Evolutionary conservation across 371 early-diverging fungal species (phyloP).

Genomic region (Parasitella parasitica): DNA sequence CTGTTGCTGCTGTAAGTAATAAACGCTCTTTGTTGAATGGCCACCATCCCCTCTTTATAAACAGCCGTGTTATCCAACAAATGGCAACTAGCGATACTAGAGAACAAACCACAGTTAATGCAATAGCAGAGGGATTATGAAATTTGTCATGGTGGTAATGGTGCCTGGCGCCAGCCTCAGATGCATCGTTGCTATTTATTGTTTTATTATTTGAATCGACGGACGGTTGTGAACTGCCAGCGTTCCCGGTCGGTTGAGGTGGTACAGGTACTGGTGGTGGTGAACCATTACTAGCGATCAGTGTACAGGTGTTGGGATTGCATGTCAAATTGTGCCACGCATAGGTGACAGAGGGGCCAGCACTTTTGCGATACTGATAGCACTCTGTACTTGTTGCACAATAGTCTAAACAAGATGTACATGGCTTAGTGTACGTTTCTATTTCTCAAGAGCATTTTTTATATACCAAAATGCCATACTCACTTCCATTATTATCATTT

Average conservation of each 20-base stretch:
- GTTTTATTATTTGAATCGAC: not conserved
- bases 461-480: too few species aligned
- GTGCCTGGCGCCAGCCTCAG: not conserved
- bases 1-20: not conserved
- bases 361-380: constrained; percentile 37
- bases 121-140: constrained; percentile 31
- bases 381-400: constrained; percentile 46
- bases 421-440: too few species aligned
- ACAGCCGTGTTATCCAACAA: constrained; percentile 16
- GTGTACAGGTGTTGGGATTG: constrained; percentile 30
- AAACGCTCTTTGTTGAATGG: not conserved
- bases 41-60: constrained; percentile 15
- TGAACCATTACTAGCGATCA: constrained; percentile 18
- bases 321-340: constrained; percentile 46
- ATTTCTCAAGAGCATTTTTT: too few species aligned
- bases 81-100: constrained; percentile 21
- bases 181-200: not conserved
- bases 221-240: not conserved
- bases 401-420: constrained; percentile 16
- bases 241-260: not conserved
- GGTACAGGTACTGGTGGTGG: constrained; percentile 20
- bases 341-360: constrained; percentile 24
- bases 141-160: constrained; percentile 12
- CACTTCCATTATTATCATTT: constrained; percentile 37
- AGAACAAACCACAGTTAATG: constrained; percentile 24